Evolutionary conservation across 176 grass and related monocot species (phyloP), one percentile per base, ranked within the genome.

Genomic region (Rhipidocladum racemiflorum): DNA sequence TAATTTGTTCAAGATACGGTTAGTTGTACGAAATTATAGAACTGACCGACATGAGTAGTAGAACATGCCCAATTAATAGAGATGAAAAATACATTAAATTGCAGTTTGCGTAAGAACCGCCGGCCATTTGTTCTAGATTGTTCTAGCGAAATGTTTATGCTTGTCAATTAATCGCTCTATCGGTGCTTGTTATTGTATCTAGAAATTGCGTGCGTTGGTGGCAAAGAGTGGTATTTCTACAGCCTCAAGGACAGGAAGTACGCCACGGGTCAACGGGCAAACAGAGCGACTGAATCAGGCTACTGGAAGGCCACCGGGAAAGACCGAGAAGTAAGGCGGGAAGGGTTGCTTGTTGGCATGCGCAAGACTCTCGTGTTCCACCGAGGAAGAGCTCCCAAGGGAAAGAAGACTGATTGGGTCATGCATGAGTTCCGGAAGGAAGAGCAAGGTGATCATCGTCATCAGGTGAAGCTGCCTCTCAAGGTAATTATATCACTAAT

Each of bases 301-400:
- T 97, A 97, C 28, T 97, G 95, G 95, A 97, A 97, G 81, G 95
- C 92, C 3, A 97, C 95, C 0, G 95, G 92, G 12, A 97, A 89
- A 80, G 95, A 97, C 35, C 88, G 92, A 6, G 32, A 75, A 20
- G 81, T 97, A 68, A 91, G 44, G 40, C 74, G 84, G 43, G 67
- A 91, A 74, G 92, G 95, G 5, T 69, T 89, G 13, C 81, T 89
- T 1, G 78, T 94, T 4, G 95, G 95, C 43, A 98, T 93, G 95
- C 88, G 95, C 32, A 98, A 98, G 91, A 98, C 95, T 3, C 86
- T 98, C 10, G 95, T 98, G 13, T 98, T 98, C 72, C 93, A 98
- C 50, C 85, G 89, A 84, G 95, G 95, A 54, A 94, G 95, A 89
- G 95, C 95, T 8, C 95, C 95, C 7, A 98, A 82, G 66, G 95